Conservation (phyloP, 2,329 filamentous ascomycete genomes). For the Tolypocladium paradoxum region DNA sequence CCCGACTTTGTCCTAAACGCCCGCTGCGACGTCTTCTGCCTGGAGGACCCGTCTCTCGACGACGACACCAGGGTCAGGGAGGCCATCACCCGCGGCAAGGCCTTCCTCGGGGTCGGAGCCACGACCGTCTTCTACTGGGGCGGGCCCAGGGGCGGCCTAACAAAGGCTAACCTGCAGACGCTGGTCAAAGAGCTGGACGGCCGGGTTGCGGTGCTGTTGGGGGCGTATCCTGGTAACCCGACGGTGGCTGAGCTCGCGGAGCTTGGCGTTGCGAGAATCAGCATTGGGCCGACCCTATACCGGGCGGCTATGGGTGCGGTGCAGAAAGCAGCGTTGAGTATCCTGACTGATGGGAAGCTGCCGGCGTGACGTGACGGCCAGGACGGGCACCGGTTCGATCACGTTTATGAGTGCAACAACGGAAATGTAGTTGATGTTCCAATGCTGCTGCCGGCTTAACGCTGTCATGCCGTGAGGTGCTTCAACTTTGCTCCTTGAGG, state of each 20-base stretch:
- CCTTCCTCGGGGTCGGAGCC: conserved; percentile 47
- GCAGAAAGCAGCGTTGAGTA: conserved; percentile 20
- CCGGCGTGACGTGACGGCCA: not conserved
- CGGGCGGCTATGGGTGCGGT: conserved; percentile 26
- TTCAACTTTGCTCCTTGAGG: too few relatives aligned
- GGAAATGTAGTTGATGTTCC: too few relatives aligned
- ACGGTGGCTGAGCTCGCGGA: conserved; percentile 31
- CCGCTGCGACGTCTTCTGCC: conserved; percentile 40
- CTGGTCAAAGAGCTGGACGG: conserved; percentile 38
- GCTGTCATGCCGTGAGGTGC: too few relatives aligned
- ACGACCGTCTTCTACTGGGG: conserved; percentile 53
- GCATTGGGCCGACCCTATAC: conserved; percentile 39
- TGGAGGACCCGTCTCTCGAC: conserved; percentile 16
- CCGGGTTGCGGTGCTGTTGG: conserved; percentile 35
- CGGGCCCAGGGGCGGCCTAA: conserved; percentile 29
- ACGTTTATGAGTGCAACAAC: too few relatives aligned
- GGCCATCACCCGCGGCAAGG: conserved; percentile 40
- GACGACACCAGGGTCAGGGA: conserved; percentile 30
- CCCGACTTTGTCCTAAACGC: conserved; percentile 48
- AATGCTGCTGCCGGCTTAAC: too few relatives aligned
- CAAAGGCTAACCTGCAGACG: conserved; percentile 32
- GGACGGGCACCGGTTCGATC: too few relatives aligned
- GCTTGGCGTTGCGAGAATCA: conserved; percentile 44
- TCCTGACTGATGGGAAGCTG: conserved; percentile 15
- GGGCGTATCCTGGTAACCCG: conserved; percentile 24